Evolutionary conservation across 805 yeast genomes (phyloP).

Genomic region (Starmerella powellii): DNA sequence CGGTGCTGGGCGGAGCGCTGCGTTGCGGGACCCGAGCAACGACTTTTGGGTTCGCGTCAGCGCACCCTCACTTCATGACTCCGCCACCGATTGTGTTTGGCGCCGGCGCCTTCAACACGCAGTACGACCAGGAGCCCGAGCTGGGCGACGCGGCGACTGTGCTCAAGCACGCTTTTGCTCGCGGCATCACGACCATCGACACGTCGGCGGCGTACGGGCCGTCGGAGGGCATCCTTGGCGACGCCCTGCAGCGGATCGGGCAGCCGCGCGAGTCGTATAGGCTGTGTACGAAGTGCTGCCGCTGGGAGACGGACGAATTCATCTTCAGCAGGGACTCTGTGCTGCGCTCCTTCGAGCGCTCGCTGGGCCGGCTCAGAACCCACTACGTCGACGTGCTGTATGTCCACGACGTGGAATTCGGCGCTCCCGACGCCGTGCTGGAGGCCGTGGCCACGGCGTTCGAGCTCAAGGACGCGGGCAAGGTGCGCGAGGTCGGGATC

Average conservation of each 20-base stretch:
- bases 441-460: conserved; percentile 54
- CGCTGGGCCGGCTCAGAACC: conserved; percentile 55
- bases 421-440: conserved; percentile 39
- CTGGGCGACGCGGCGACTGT: conserved; percentile 47
- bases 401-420: conserved; percentile 84
- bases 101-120: conserved; percentile 78
- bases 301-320: conserved; percentile 54
- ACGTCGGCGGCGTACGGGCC: conserved; percentile 93
- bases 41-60: too few relatives aligned
- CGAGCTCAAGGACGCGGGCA: conserved; percentile 49
- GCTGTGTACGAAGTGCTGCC: conserved; percentile 78
- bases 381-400: conserved; percentile 67
- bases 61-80: too few relatives aligned
- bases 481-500: conserved; percentile 55
- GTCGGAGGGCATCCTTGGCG: conserved; percentile 63
- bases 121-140: conserved; percentile 61
- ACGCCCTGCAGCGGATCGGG: conserved; percentile 38
- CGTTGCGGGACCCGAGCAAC: too few relatives aligned
- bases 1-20: too few relatives aligned
- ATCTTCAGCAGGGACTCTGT: conserved; percentile 59
- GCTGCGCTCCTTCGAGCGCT: conserved; percentile 50
- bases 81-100: conserved; percentile 70
- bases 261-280: conserved; percentile 48
- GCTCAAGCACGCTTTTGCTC: conserved; percentile 44
- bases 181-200: conserved; percentile 69